Evolutionary conservation across 2,329 filamentous ascomycete genomes (phyloP).

Genomic region (Spiromastix sp.): DNA sequence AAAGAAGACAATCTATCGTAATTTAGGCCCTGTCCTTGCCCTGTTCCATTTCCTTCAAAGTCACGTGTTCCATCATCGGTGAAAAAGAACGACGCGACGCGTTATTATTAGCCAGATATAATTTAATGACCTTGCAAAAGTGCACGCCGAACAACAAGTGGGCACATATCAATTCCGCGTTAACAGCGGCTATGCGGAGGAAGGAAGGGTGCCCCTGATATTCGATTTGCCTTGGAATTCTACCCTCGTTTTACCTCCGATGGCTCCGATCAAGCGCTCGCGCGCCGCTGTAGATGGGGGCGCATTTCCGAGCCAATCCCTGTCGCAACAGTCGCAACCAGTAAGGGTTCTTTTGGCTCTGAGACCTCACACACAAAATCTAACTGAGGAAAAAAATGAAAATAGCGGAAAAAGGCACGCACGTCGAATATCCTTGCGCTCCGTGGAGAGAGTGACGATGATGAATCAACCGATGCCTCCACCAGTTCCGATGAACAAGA

Average conservation of each 20-base stretch:
- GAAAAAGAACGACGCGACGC: too few species aligned
- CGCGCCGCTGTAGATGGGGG: neutral
- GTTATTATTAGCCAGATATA: too few species aligned
- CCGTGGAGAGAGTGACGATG: constrained; percentile 15
- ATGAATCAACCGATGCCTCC: constrained; percentile 12
- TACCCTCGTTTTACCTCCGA: too few species aligned
- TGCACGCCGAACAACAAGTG: too few species aligned
- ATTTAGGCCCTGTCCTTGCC: too few species aligned
- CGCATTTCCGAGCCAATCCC: neutral
- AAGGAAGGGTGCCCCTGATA: too few species aligned
- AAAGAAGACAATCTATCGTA: too few species aligned
- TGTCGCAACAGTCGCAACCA: neutral
- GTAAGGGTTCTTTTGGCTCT: neutral
- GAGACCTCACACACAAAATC: neutral
- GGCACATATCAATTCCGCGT: too few species aligned
- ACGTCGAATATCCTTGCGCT: constrained; percentile 19
- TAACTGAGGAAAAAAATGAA: neutral
- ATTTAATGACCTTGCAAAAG: too few species aligned
- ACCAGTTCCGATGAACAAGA: constrained; percentile 14
- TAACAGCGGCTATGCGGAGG: too few species aligned
- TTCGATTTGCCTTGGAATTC: neutral
- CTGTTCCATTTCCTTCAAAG: too few species aligned
- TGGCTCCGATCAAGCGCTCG: constrained; percentile 6
- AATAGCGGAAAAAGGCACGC: constrained; percentile 34
- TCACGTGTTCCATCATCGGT: too few species aligned